A percentile compares a stretch with the other conserved stretches of the same genome.
Conservation (phyloP, 805 yeast genomes). For the Jamesozyma spencerorum region DNA sequence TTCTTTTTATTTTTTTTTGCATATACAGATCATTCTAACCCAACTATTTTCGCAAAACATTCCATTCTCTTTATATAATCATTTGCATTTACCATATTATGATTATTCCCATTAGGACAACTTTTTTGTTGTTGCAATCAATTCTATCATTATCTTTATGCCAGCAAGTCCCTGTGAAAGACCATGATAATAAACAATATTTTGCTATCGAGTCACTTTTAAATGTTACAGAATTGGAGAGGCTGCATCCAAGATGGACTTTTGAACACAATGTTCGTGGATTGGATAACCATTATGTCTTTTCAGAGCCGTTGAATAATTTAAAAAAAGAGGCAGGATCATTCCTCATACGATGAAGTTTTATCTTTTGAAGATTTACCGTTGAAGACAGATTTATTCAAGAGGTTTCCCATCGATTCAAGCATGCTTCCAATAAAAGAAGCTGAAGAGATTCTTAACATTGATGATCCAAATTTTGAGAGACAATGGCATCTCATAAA, state of each 20-base stretch:
- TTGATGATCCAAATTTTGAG: conserved; percentile 73
- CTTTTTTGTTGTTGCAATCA: background rate
- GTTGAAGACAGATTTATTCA: conserved; percentile 39
- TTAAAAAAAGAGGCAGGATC: conserved; percentile 10
- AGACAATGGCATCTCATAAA: conserved; percentile 92
- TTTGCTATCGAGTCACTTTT: conserved; percentile 50
- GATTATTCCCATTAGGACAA: no score
- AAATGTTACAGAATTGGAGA: conserved; percentile 31
- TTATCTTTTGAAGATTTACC: conserved; percentile 47
- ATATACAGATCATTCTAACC: no score
- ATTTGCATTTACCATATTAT: no score
- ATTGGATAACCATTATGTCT: conserved; percentile 53
- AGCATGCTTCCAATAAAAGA: conserved; percentile 38
- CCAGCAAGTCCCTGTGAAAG: conserved; percentile 33
- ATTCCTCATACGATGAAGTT: conserved; percentile 7
- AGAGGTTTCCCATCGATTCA: conserved; percentile 46
- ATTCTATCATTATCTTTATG: background rate
- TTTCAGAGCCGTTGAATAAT: conserved; percentile 38
- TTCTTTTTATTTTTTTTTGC: no score
- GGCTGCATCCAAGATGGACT: conserved; percentile 36
- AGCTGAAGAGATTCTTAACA: conserved; percentile 45
- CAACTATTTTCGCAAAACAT: no score
- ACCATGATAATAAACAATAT: conserved; percentile 45
- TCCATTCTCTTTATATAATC: no score
- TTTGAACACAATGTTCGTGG: conserved; percentile 62